phyloP scores from a whole-genome alignment of 2,329 filamentous ascomycete genomes.

The Ceratocystis ficicola region DNA sequence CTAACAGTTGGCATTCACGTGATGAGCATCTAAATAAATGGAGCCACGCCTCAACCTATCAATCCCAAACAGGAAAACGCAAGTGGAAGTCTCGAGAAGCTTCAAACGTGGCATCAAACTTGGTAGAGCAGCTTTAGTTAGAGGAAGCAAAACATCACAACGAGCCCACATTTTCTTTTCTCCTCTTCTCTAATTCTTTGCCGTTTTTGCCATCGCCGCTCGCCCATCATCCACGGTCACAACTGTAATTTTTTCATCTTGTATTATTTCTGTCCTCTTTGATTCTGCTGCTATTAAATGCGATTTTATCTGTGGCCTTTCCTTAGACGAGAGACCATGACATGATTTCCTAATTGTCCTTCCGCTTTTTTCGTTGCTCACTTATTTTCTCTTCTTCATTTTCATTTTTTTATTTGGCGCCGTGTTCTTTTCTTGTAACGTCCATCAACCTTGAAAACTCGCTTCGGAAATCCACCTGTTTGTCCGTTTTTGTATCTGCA shows the following conservation, averaged over 20 bases:
- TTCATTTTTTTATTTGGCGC: background rate
- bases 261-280: conserved; percentile 4
- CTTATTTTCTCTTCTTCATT: background rate
- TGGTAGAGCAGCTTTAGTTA: background rate
- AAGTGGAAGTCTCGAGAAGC: conserved; percentile 21
- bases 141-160: background rate
- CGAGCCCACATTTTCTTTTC: background rate
- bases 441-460: background rate
- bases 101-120: conserved; percentile 25
- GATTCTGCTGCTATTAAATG: background rate
- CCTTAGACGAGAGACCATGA: background rate
- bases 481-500: background rate
- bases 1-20: background rate
- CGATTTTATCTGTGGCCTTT: background rate
- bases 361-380: background rate
- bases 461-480: background rate
- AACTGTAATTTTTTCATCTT: background rate
- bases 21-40: background rate
- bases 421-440: conserved; percentile 20
- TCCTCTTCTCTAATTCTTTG: background rate
- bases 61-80: conserved; percentile 16
- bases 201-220: background rate
- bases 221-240: background rate
- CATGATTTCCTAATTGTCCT: conserved; percentile 4
- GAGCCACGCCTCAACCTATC: conserved; percentile 6